These are phyloP conservation scores for Backusella psychrophila DNA, from an alignment of 192 early-diverging fungal genomes.

Conservation along the genomic window DNA sequence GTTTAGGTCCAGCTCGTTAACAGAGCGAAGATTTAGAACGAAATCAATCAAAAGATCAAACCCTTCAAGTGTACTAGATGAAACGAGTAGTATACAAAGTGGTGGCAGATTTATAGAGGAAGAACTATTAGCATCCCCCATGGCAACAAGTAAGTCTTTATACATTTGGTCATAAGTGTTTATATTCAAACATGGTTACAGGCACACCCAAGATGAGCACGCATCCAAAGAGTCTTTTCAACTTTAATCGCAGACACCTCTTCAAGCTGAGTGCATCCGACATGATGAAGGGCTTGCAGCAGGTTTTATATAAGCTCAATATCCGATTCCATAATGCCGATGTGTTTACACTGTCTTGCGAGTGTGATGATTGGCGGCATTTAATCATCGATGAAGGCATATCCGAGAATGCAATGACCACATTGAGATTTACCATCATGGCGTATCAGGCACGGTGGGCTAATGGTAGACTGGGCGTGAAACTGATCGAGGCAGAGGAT, in stretches of 20 bases:
- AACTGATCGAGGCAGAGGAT: slow-evolving; percentile 19
- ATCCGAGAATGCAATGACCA: background rate
- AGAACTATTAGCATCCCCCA: background rate
- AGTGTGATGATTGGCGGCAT: background rate
- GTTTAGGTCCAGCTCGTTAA: background rate
- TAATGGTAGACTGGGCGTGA: slow-evolving; percentile 18
- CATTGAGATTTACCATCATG: slow-evolving; percentile 6
- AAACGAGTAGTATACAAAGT: background rate
- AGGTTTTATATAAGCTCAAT: background rate
- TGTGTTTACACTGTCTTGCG: slow-evolving; percentile 4
- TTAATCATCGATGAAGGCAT: background rate
- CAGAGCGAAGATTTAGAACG: background rate
- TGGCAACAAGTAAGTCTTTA: background rate
- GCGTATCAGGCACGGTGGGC: slow-evolving; percentile 27
- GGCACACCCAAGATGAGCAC: background rate
- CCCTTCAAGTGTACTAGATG: background rate
- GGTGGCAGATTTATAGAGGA: slow-evolving; percentile 2
- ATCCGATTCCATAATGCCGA: background rate
- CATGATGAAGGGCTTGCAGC: slow-evolving; percentile 11
- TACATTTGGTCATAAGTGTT: background rate
- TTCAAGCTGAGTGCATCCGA: background rate
- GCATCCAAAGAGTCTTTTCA: slow-evolving; percentile 24
- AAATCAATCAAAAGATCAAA: background rate
- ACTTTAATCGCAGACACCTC: slow-evolving; percentile 21
- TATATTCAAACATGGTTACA: background rate